These are phyloP conservation scores for Globisporangium radiosum DNA, from an alignment of 352 stramenopile species.

Conservation along the genomic window DNA sequence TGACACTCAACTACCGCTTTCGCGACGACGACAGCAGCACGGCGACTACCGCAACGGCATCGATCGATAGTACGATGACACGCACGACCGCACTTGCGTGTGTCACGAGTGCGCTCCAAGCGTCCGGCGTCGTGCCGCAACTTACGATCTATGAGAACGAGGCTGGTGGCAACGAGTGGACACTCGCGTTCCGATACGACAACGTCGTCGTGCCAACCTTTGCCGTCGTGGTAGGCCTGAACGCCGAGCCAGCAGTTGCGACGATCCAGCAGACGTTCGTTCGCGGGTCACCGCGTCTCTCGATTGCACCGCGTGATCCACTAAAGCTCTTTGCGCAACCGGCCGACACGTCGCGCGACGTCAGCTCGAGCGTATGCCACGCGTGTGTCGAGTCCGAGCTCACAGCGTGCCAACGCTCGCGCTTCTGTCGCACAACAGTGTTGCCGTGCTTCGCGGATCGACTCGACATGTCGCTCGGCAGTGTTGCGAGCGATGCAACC, in stretches of 20 bases:
- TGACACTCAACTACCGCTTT: conserved; percentile 7
- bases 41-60: neutral
- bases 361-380: neutral
- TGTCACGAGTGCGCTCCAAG: neutral
- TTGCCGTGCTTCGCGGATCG: conserved; percentile 10
- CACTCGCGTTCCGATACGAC: conserved; percentile 12
- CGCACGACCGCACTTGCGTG: neutral
- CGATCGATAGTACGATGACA: conserved; percentile 1
- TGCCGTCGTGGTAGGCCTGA: conserved; percentile 1
- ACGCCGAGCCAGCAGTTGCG: neutral
- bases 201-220: conserved; percentile 14
- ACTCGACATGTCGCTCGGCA: neutral
- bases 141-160: conserved; percentile 7
- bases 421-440: conserved; percentile 7
- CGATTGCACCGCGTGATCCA: neutral
- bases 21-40: neutral
- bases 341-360: neutral
- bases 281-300: neutral
- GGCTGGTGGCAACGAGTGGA: conserved; percentile 10
- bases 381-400: neutral
- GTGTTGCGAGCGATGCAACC: neutral
- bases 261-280: conserved; percentile 13
- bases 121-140: neutral
- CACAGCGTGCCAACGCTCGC: neutral
- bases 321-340: conserved; percentile 1